Percentiles rank a stretch among this genome's conserved stretches.
Conservation (phyloP, 2,329 filamentous ascomycete genomes). For the Colletotrichum kahawae region DNA sequence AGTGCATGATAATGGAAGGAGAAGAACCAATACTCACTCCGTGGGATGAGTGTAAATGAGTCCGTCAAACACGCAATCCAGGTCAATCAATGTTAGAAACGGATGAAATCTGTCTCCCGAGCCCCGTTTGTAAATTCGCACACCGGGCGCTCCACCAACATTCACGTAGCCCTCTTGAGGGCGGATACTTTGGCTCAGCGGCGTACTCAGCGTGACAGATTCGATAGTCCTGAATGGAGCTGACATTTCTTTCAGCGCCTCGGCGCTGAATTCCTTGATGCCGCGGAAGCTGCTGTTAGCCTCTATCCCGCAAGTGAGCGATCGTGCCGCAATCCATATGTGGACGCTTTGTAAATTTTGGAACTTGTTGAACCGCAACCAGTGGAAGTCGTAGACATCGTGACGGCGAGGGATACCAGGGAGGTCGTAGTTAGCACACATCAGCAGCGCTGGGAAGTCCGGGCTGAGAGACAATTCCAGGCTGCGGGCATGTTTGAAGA, state of each 20-base stretch:
- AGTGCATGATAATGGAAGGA: background rate
- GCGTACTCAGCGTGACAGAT: background rate
- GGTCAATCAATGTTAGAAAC: background rate
- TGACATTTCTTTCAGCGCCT: background rate
- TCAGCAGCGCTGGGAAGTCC: background rate
- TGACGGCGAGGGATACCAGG: background rate
- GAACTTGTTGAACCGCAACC: background rate
- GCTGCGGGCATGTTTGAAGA: background rate
- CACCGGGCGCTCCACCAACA: background rate
- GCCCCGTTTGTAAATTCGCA: background rate
- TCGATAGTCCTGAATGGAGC: background rate
- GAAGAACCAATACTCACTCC: background rate
- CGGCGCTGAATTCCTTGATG: background rate
- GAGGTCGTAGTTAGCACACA: background rate
- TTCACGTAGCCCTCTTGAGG: background rate
- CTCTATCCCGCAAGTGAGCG: background rate
- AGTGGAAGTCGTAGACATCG: conserved; percentile 4
- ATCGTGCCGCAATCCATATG: background rate
- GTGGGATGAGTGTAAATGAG: background rate
- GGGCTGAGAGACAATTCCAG: background rate
- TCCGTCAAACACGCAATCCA: background rate
- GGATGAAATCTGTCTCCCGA: background rate
- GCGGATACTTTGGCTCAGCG: background rate
- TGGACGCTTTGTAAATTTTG: background rate
- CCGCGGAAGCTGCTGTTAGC: background rate